Base-by-base conservation (phyloP, 192 early-diverging fungal species). In the Obelidium mucronatum region DNA sequence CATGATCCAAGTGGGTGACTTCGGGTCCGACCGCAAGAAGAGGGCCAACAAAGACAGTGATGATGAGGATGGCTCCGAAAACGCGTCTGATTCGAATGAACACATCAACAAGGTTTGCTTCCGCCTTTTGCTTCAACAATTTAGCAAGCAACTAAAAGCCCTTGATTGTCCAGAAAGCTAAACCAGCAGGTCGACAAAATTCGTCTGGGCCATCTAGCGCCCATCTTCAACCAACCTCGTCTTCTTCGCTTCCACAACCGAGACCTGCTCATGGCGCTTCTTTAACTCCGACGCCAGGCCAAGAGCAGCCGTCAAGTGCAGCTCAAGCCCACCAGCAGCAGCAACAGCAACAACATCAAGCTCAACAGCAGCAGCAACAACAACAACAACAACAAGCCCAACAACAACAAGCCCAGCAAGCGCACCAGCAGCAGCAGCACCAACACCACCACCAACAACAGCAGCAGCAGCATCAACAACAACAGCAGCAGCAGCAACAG, bases 61-160 rank as follows among this genome's bases (percentile, higher is more conserved):
- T 26, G 65, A 68, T 33, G 76, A 77, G 26, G 76, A 77, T 28
- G 67, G 60, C 6, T 24, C n/a, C 11, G 76, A 70, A 8, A 55
- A 19, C 42, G 67, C 24, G 15, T 70, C 66, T 37, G 56, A 55
- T 54, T 39, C 76, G 40, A 40, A 68, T 26, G 76, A 67, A 33
- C 53, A 76, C 52, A 19, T 69, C 17, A 39, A 39, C n/a, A 56
- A 70, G 67, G 42, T 77, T 22, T 8, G 11, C 8, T 11, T 58
- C 24, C 55, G 11, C 55, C 5, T 28, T 58, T 24, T 58, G 11
- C 11, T 58, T 58, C 11, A 8, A 8, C 30, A 8, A 31, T 22
- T 58, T 58, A 8, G 55, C 8, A 28, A 8, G 6, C 26, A 24
- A 31, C 55, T 58, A n/a, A n/a, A n/a, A n/a, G n/a, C n/a, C 44